These are phyloP conservation scores for Didymella pinodella DNA, from an alignment of 2,329 filamentous ascomycete genomes.

Conservation along the genomic window DNA sequence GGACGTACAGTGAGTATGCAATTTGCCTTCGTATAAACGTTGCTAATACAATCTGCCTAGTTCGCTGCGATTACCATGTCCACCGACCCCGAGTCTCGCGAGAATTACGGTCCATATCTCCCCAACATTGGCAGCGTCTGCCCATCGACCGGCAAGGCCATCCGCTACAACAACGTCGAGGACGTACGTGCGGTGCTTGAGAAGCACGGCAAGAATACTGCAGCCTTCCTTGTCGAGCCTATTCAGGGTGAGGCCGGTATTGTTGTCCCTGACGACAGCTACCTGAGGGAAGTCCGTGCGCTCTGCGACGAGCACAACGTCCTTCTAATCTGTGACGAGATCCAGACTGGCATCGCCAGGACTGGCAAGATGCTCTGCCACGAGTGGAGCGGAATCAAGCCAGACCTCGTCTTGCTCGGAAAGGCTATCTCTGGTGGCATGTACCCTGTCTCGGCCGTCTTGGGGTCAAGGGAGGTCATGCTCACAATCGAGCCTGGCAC, in stretches of 20 bases:
- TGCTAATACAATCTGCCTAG: conserved; percentile 54
- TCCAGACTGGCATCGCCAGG: conserved; percentile 95
- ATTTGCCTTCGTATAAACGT: not conserved
- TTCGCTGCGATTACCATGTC: conserved; percentile 97
- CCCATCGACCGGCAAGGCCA: conserved; percentile 77
- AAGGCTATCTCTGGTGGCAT: conserved; percentile 98
- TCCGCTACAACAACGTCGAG: conserved; percentile 84
- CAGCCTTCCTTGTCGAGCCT: conserved; percentile 92
- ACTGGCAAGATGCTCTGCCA: conserved; percentile 94
- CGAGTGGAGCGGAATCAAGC: conserved; percentile 94
- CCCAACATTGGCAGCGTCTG: conserved; percentile 82
- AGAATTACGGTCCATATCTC: conserved; percentile 96
- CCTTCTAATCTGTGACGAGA: conserved; percentile 96
- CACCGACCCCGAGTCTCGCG: conserved; percentile 91
- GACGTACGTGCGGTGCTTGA: conserved; percentile 83
- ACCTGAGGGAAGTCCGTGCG: conserved; percentile 78
- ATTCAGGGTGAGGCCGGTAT: conserved; percentile 98
- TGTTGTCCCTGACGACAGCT: conserved; percentile 89
- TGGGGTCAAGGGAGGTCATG: conserved; percentile 91
- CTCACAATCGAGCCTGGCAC: conserved; percentile 94
- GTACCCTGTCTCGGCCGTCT: conserved; percentile 96
- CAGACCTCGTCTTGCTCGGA: conserved; percentile 91
- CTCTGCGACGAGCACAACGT: conserved; percentile 97
- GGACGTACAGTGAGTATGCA: conserved; percentile 78
- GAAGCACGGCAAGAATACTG: conserved; percentile 81